Base-by-base conservation (phyloP, 345 rosid genomes). In the Arabis alpina region DNA sequence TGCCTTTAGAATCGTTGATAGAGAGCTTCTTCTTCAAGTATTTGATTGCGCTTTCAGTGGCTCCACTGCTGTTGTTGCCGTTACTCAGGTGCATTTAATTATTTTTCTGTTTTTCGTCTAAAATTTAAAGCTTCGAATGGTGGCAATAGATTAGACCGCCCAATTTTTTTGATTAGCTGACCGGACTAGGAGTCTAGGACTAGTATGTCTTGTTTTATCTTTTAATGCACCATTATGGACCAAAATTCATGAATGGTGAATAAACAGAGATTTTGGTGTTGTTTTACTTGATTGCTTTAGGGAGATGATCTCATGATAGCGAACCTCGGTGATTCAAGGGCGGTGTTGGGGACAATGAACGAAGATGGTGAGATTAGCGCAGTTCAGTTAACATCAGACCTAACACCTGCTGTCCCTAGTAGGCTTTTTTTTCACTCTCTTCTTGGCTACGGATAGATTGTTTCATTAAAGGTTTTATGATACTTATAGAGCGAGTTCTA, bases 301-400 rank as follows among this genome's bases (percentile, higher is more conserved):
- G 87, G 88, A 52, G 84, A 82, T 64, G 86, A 87, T 73, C 89
- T 93, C 53, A 50, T 88, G 25, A 85, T 88, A 66, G 93, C 97
- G 27, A 93, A 93, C 72, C 92, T 93, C 5, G 98, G 98, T 1
- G 97, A 93, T 77, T 93, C 98, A 5, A 87, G 98, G 66, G 98
- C 97, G 16, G 80, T 93, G 45, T 49, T 93, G 23, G 98, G 93
- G 25, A 87, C 85, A 40, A 50, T 73, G 6, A 73, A 34, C 2
- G 92, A 82, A 51, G 78, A 81, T 55, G 84, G 86, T 24, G 61
- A 59, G 19, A 65, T 87, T 62, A 37, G 69, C 48, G 80, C 89
- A 9, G 82, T 88, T 54, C 97, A 87, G 52, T 79, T 93, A 70
- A 86, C 98, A 2, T 80, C 84, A 12, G 98, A 93, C 72, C 76